Base-by-base conservation (phyloP, 2,329 filamentous ascomycete species). In the Alternaria novae-zelandiae region DNA sequence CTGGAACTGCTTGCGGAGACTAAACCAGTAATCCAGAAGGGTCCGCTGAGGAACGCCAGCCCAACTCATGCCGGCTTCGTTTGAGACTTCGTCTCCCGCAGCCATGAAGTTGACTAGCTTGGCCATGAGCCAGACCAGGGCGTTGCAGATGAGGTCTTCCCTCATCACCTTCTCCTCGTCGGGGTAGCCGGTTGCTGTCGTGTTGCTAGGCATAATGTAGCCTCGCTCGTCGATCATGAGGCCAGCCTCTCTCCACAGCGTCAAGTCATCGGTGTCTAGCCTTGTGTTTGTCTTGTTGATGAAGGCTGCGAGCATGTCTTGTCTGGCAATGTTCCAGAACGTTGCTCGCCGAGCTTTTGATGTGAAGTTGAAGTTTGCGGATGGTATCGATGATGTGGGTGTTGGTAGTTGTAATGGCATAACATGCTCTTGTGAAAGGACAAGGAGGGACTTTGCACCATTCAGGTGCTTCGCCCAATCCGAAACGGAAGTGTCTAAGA, bases 251-350 rank as follows among this genome's bases (percentile, higher is more conserved):
- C 84, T 87, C 89, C 89, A 91, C 30, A 91, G 79, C 0, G 83
- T 78, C n/a, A 89, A 71, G 60, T 91, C 88, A 54, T 87, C 85
- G 0, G 88, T 86, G 63, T 90, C 87, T 5, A 90, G 80, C 32
- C 88, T 83, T 5, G 88, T 90, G 43, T 85, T 84, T 12, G 83
- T 84, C 70, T 88, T 86, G 68, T 89, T 89, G 69, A 90, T 88
- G 68, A 86, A 89, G 56, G 88, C 88, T 70, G 87, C 85, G 28
- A 90, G 80, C 79, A 90, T 88, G 67, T 90, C 88, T 69, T 90
- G 88, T 23, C 88, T 82, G 15, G 88, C 88, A 74, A 90, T 88
- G 67, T 89, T 90, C 88, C 88, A 90, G 72, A 90, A 90, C 0
- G 87, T 87, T 7, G 88, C 87, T 73, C 81, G 84, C 20, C 88